Evolutionary conservation across 2,329 filamentous ascomycete genomes (phyloP), one percentile per base, ranked within the genome.

Genomic region (Chrysoporthe deuterocubensis): DNA sequence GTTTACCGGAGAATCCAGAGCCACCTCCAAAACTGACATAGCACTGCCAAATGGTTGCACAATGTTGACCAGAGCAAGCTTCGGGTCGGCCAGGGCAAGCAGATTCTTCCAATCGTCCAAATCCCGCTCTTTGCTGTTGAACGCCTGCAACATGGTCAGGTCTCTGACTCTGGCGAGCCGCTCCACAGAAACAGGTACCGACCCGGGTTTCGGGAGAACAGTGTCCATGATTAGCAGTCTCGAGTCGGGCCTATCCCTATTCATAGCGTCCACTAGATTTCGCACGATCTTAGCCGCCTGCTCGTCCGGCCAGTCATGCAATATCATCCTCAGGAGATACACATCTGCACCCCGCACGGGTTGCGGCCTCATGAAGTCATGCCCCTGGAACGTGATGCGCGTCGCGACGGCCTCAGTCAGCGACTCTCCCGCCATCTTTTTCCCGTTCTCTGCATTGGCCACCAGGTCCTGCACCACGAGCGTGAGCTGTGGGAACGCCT

Each of bases 141-240:
- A 18, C 44, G 44, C 44, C 18, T 46, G 44, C 44, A 11, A 18
- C 44, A 46, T 46, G 9, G 44, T 46, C 44, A 46, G 18, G 3
- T 46, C 44, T 18, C 44, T 11, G 11, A 46, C 44, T 46, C 44
- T 11, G 11, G 18, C 11, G 9, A 46, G 11, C 9, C 11, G 11
- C 44, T 46, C 44, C 44, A 11, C 44, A 18, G 11, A 11, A 18
- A 11, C 11, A 46, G 44, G 18, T 18, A 46, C 44, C 44, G 9
- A 18, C 9, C 44, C 44, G 11, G 44, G 44, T 11, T 46, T 18
- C 44, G 44, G 44, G 11, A 46, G 18, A 11, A 46, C 44, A 3
- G 44, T 46, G 44, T 75, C 74, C 60, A 69, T 71, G 21, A 75
- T 71, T 13, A 75, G 67, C 58, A 76, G 65, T 57, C 71, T 72